Conservation (phyloP, 2,329 filamentous ascomycete genomes). For the Lizonia empirigonia region DNA sequence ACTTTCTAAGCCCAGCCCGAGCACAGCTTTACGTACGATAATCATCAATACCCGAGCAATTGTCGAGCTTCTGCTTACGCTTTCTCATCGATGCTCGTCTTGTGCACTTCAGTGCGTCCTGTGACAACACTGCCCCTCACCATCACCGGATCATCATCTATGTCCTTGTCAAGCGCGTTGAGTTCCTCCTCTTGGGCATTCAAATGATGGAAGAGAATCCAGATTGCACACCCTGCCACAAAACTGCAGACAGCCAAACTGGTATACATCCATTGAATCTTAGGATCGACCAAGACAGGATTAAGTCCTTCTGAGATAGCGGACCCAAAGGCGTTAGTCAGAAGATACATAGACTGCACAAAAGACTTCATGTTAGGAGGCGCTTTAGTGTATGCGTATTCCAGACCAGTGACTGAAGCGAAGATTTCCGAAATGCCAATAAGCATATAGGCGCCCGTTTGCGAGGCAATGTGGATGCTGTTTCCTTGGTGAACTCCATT, state of each 20-base stretch:
- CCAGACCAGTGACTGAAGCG: constrained; percentile 54
- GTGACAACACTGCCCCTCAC: not conserved
- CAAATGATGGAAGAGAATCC: constrained; percentile 47
- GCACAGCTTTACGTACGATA: not conserved
- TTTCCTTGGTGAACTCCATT: constrained; percentile 41
- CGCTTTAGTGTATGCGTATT: constrained; percentile 57
- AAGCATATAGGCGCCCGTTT: constrained; percentile 55
- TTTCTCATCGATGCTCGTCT: not conserved
- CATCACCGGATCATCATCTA: not conserved
- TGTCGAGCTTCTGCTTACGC: not conserved
- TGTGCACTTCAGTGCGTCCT: not conserved
- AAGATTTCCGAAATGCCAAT: constrained; percentile 57
- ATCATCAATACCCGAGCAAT: not conserved
- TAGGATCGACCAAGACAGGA: constrained; percentile 67
- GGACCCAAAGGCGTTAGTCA: constrained; percentile 65
- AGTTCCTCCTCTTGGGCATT: constrained; percentile 46
- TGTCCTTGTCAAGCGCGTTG: constrained; percentile 45
- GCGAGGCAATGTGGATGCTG: constrained; percentile 53
- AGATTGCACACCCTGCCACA: constrained; percentile 43
- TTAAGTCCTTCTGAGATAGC: constrained; percentile 68
- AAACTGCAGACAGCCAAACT: constrained; percentile 40
- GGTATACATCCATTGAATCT: constrained; percentile 67
- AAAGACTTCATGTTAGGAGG: constrained; percentile 56
- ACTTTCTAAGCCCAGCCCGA: not conserved
- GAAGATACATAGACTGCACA: constrained; percentile 61